Evolutionary conservation across 2,329 filamentous ascomycete genomes (phyloP).

Genomic region (Coleophoma cylindrospora): DNA sequence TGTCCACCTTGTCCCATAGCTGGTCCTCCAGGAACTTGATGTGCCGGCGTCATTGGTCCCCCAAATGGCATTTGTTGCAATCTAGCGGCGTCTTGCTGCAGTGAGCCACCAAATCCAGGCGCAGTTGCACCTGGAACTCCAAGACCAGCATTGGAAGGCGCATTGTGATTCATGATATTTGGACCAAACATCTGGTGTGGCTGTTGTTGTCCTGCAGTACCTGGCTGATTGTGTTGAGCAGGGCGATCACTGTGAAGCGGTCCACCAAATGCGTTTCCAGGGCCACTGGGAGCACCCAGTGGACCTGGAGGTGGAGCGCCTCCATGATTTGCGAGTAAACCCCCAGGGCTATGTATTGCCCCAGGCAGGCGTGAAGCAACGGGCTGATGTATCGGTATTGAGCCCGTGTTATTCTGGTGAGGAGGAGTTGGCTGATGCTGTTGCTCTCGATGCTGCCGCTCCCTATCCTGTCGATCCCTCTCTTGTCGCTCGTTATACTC

Average conservation of each 20-base stretch:
- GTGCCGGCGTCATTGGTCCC: conserved; percentile 30
- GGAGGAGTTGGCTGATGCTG: conserved; percentile 62
- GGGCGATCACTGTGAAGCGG: conserved; percentile 47
- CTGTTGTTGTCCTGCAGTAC: conserved; percentile 37
- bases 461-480: conserved; percentile 57
- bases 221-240: conserved; percentile 46
- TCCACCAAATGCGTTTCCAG: conserved; percentile 43
- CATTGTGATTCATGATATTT: conserved; percentile 35
- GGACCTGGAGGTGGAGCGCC: conserved; percentile 49
- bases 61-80: conserved; percentile 60
- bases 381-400: conserved; percentile 90
- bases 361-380: conserved; percentile 76
- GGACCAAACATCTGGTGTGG: conserved; percentile 53
- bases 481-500: conserved; percentile 44
- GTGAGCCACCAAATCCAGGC: conserved; percentile 65
- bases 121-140: conserved; percentile 55
- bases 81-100: conserved; percentile 40
- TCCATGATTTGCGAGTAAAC: conserved; percentile 72
- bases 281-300: conserved; percentile 27
- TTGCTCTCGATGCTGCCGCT: conserved; percentile 53
- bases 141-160: conserved; percentile 47
- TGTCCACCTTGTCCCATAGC: conserved; percentile 66
- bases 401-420: conserved; percentile 82
- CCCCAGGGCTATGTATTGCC: conserved; percentile 88
- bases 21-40: conserved; percentile 31